phyloP scores from a whole-genome alignment of 768 basidiomycete species.

The Lactifluus subvellereus region DNA sequence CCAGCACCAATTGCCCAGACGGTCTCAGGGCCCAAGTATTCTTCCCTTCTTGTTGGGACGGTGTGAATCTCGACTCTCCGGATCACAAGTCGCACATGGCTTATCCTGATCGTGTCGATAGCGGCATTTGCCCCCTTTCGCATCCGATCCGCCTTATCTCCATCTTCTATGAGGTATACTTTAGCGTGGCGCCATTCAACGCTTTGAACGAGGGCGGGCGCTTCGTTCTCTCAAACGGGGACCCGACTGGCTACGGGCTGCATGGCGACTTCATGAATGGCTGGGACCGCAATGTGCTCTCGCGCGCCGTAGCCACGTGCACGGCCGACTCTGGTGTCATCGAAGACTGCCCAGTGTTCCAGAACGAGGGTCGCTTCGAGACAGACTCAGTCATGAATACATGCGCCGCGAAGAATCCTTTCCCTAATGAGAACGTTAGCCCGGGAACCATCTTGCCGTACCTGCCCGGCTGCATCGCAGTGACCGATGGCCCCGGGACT shows the following conservation, averaged over 20 bases:
- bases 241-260: conserved; percentile 40
- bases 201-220: conserved; percentile 30
- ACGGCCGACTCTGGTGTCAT: conserved; percentile 16
- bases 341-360: conserved; percentile 12
- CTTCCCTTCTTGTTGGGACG: conserved; percentile 38
- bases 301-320: conserved; percentile 33
- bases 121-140: conserved; percentile 3
- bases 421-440: neutral
- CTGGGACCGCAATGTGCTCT: conserved; percentile 39
- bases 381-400: neutral
- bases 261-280: conserved; percentile 38
- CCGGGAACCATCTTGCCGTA: neutral
- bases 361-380: conserved; percentile 2
- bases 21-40: conserved; percentile 31
- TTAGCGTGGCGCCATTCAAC: conserved; percentile 28
- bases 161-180: conserved; percentile 39
- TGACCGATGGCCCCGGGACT: conserved; percentile 4
- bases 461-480: conserved; percentile 17
- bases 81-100: conserved; percentile 39
- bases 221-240: conserved; percentile 39
- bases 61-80: conserved; percentile 34
- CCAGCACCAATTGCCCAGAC: conserved; percentile 26
- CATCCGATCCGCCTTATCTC: conserved; percentile 37
- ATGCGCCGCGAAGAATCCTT: conserved; percentile 6
- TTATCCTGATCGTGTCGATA: conserved; percentile 24